Base-by-base conservation (phyloP, 1,284 basidiomycete genomes). In the Gomphus bonarii region DNA sequence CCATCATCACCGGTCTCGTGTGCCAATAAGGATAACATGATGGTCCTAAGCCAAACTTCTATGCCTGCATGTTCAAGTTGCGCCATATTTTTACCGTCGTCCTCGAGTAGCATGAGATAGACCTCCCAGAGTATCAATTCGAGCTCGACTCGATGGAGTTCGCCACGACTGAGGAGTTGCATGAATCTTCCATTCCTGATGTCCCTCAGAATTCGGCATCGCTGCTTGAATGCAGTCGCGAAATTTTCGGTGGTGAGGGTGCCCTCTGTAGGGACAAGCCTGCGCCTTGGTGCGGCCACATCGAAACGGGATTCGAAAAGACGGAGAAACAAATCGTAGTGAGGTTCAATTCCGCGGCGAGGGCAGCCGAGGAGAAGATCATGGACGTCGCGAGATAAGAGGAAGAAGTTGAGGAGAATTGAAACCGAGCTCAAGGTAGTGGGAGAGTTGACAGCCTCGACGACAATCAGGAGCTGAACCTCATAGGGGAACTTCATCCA, bases 71-170 rank as follows among this genome's bases (percentile, higher is more conserved):
- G 42, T 30, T 58, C 50, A 5, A 58, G 43, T 22, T 53, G 57
- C 12, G 14, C 30, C 50, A 58, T 28, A 42, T 58, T 58, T 14
- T 58, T 52, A 9, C 57, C 57, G n/a, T 58, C 57, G 52, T 58
- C 57, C 31, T 58, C 57, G 7, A 52, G 50, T n/a, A 58, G 35
- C 57, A 58, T 58, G n/a, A 58, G n/a, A 52, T 53, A 53, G 20
- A 53, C 44, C 18, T 53, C 50, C 57, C 57, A 58, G 5, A 57
- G 36, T 3, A 31, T 20, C 12, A 7, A 3, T 18, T 38, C 22
- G 8, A 57, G 30, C 12, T 43, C 6, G 30, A 30, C 16, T 14
- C 50, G 12, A 11, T 20, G 33, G 33, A 51, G 11, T 9, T 35
- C 28, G 20, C 33, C n/a, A 14, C 16, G 31, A 7, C 3, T 9